Conservation (phyloP, 371 early-diverging fungal genomes). For the Mucor indicus region DNA sequence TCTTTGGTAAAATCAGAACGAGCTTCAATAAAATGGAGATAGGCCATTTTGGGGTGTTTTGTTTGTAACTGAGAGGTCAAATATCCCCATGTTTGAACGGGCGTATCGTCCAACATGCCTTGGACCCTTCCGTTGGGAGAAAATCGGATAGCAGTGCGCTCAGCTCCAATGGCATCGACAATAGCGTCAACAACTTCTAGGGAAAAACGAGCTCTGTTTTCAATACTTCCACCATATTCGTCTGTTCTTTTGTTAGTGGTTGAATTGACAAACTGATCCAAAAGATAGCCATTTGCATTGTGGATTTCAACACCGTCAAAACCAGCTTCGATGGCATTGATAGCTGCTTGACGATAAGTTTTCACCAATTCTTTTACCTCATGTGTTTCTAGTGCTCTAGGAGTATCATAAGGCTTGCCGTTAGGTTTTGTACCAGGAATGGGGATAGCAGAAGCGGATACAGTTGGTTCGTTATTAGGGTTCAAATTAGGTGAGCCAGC, state of each 20-base stretch:
- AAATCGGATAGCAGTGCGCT: slow-evolving; percentile 13
- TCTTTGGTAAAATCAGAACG: slow-evolving; percentile 5
- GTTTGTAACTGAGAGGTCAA: slow-evolving; percentile 10
- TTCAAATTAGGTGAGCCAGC: background rate
- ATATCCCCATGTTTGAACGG: slow-evolving; percentile 20
- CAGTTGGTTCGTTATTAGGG: slow-evolving; percentile 16
- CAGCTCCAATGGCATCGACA: slow-evolving; percentile 13
- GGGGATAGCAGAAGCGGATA: slow-evolving; percentile 32
- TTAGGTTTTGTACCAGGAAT: slow-evolving; percentile 3
- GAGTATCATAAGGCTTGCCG: slow-evolving; percentile 6
- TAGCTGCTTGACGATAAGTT: slow-evolving; percentile 39
- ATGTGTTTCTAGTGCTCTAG: slow-evolving; percentile 11
- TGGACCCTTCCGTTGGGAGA: slow-evolving; percentile 12
- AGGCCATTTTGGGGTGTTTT: slow-evolving; percentile 12
- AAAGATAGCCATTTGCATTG: slow-evolving; percentile 60
- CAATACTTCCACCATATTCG: slow-evolving; percentile 51
- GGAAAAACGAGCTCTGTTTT: slow-evolving; percentile 50
- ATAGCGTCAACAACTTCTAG: slow-evolving; percentile 42
- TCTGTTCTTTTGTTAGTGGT: slow-evolving; percentile 28
- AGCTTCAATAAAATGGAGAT: slow-evolving; percentile 22
- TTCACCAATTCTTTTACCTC: slow-evolving; percentile 39
- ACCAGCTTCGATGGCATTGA: slow-evolving; percentile 39
- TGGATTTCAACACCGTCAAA: slow-evolving; percentile 70
- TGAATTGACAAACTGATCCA: slow-evolving; percentile 46
- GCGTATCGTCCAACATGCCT: slow-evolving; percentile 19